Percentiles rank a stretch among this genome's conserved stretches.
Evolutionary conservation across 805 yeast species (phyloP).

Genomic region (Ogataea glucozyma): DNA sequence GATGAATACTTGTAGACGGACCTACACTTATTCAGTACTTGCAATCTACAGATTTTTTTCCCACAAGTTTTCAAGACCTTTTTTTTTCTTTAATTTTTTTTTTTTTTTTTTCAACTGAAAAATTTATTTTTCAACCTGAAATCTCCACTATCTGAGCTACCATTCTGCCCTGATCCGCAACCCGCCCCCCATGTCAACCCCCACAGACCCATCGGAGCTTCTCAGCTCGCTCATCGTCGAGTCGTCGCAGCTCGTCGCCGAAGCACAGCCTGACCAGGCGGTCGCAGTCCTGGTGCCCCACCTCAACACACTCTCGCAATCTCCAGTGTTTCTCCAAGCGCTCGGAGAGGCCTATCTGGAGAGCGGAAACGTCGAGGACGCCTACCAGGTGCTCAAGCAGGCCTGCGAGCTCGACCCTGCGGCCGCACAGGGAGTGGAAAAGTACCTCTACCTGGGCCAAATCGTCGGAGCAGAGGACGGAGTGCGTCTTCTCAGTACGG

Average conservation of each 20-base stretch:
- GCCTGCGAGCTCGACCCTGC: conserved; percentile 71
- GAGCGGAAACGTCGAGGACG: conserved; percentile 74
- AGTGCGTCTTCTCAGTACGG: conserved; percentile 57
- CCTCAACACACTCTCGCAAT: conserved; percentile 37
- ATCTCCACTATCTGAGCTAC: no score
- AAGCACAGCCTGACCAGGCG: conserved; percentile 56
- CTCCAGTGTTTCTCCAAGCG: conserved; percentile 50
- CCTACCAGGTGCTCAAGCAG: conserved; percentile 58
- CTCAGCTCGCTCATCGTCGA: conserved; percentile 14
- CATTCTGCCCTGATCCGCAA: no score
- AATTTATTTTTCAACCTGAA: no score
- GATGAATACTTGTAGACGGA: background rate
- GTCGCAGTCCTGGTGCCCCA: conserved; percentile 47
- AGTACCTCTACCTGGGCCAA: conserved; percentile 89
- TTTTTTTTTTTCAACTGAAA: background rate
- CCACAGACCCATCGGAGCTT: conserved; percentile 1
- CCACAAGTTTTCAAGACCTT: background rate
- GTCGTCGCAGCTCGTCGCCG: conserved; percentile 41
- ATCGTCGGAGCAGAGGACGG: conserved; percentile 84
- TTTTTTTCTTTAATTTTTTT: conserved; percentile 8
- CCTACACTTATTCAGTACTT: background rate
- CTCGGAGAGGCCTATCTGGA: conserved; percentile 82
- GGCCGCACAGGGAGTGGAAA: conserved; percentile 70
- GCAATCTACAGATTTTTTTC: background rate
- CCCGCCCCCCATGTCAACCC: background rate